Base-by-base conservation (phyloP, 495 filamentous ascomycete genomes). In the Clohesyomyces aquaticus region DNA sequence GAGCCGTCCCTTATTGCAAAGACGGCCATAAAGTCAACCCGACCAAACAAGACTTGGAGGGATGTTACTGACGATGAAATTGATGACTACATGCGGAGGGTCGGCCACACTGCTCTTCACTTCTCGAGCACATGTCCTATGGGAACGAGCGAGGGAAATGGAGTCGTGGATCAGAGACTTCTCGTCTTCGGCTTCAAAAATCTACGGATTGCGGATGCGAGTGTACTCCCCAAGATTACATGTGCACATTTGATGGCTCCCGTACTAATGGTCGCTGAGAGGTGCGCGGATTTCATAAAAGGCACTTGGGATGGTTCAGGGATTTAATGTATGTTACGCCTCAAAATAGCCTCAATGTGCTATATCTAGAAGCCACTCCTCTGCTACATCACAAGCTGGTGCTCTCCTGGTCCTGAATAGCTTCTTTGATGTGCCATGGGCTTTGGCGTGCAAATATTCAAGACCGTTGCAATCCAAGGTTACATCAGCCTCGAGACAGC, bases 181-280 rank as follows among this genome's bases (percentile, higher is more conserved):
- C 26, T 60, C 46, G 57, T 60, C 25, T 60, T 60, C 47, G 57
- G 57, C n/a, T 60, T 60, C 57, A 60, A 52, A 52, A 60, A 60
- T 43, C 32, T 60, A 11, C 35, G 57, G 45, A 50, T 60, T 51
- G 57, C 57, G 52, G 57, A 60, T 60, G 57, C 57, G 46, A 60
- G 45, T 60, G 57, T 60, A 14, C 14, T 60, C 28, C 57, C 57
- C 47, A 60, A 60, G 47, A 52, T 52, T 29, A 60, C 46, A 41
- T 51, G 57, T 29, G 57, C 57, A 26, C 57, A 60, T 21, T 51
- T 47, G 18, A 51, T 60, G 57, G 57, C 57, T 60, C 57, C 57
- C 23, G 47, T 52, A 51, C 12, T 60, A 38, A 60, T 60, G 57
- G 29, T 60, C 52, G 57, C 57, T 60, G 57, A 60, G 57, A 60